These are phyloP conservation scores for Fusarium continuum DNA, from an alignment of 2,329 filamentous ascomycete species.

Conservation along the genomic window DNA sequence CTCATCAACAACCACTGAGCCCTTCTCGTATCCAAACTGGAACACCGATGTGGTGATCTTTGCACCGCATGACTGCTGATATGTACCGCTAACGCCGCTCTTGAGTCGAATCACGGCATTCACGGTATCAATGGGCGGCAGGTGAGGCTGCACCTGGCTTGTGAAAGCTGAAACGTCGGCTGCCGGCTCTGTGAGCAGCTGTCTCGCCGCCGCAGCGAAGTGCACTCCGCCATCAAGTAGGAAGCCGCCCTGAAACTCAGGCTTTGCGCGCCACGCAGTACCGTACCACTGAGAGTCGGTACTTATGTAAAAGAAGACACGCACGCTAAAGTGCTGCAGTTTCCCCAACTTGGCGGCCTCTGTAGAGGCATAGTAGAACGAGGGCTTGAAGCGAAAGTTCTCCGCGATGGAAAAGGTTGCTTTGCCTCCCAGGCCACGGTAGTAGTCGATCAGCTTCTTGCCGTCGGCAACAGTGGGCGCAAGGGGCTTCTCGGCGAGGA, in stretches of 20 bases:
- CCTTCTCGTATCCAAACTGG: constrained; percentile 65
- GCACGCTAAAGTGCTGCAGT: constrained; percentile 58
- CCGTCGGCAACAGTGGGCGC: constrained; percentile 64
- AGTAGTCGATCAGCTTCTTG: constrained; percentile 52
- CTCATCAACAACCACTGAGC: constrained; percentile 60
- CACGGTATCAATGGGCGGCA: constrained; percentile 74
- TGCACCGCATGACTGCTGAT: constrained; percentile 67
- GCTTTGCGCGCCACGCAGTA: constrained; percentile 72
- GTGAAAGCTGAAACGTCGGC: constrained; percentile 64
- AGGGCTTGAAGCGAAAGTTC: constrained; percentile 73
- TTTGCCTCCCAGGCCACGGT: constrained; percentile 40
- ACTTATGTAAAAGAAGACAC: constrained; percentile 49
- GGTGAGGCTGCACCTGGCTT: constrained; percentile 60
- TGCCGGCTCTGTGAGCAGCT: constrained; percentile 61
- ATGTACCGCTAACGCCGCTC: constrained; percentile 64
- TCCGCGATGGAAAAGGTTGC: constrained; percentile 71
- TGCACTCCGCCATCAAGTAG: constrained; percentile 81
- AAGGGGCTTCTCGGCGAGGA: constrained; percentile 75
- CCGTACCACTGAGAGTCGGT: constrained; percentile 57
- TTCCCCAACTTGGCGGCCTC: constrained; percentile 49
- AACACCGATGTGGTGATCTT: constrained; percentile 63
- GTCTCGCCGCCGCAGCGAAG: constrained; percentile 69
- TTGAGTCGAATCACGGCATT: constrained; percentile 65
- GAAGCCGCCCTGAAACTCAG: constrained; percentile 79
- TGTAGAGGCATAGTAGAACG: constrained; percentile 64